Percentiles rank a stretch among this genome's conserved stretches.
These are phyloP conservation scores for Huntiella moniliformis DNA, from an alignment of 2,329 filamentous ascomycete genomes.

Conservation along the genomic window DNA sequence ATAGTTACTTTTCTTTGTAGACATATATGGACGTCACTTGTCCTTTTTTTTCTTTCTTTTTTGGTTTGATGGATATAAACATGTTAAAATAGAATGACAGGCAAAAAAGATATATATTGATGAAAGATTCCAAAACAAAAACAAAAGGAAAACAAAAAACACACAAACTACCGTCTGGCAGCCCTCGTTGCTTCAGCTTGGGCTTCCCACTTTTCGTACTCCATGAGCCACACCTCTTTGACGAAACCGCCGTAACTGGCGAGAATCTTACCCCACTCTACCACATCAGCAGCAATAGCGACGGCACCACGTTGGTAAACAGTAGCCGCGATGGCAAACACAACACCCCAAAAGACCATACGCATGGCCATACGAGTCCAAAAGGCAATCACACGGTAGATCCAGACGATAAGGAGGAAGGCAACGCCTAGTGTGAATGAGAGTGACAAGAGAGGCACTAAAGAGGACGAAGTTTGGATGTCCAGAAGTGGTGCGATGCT, in stretches of 20 bases:
- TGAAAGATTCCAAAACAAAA: not conserved
- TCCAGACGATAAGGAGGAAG: constrained; percentile 23
- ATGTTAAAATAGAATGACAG: not conserved
- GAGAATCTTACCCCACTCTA: constrained; percentile 25
- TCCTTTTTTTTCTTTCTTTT: not conserved
- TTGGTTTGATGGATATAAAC: not conserved
- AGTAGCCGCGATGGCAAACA: constrained; percentile 35
- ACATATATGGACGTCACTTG: no score
- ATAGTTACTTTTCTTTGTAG: no score
- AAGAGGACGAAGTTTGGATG: constrained; percentile 20
- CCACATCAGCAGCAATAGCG: constrained; percentile 41
- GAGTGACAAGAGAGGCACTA: constrained; percentile 18
- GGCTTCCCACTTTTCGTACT: constrained; percentile 39
- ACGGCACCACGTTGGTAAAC: constrained; percentile 48
- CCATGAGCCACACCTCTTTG: constrained; percentile 35
- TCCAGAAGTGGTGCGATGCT: constrained; percentile 21
- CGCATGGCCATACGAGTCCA: constrained; percentile 51
- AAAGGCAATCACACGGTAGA: constrained; percentile 55
- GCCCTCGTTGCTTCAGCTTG: constrained; percentile 19
- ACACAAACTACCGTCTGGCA: constrained; percentile 10
- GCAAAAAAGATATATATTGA: not conserved
- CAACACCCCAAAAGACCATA: constrained; percentile 42
- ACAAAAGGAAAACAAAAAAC: not conserved
- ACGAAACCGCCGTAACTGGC: constrained; percentile 28
- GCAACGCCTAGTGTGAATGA: constrained; percentile 18